These are phyloP conservation scores for Chrysopogon serrulatus DNA, from an alignment of 176 grass and related monocot species.

Conservation along the genomic window DNA sequence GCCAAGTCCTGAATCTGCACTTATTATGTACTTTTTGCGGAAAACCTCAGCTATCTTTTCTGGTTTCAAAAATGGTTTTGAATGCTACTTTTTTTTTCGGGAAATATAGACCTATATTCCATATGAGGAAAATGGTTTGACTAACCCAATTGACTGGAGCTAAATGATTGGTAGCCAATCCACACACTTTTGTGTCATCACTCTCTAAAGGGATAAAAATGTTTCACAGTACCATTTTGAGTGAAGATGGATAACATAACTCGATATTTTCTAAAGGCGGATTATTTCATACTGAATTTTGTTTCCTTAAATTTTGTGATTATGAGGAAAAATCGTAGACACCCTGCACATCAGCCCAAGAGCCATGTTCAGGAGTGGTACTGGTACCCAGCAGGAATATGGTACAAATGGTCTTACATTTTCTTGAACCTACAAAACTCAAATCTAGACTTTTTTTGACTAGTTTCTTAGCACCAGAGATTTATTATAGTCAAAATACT, in stretches of 20 bases:
- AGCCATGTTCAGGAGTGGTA: background rate
- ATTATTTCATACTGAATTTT: background rate
- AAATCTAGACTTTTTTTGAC: background rate
- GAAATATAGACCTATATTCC: background rate
- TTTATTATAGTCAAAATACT: background rate
- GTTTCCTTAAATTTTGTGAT: background rate
- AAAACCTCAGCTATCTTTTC: background rate
- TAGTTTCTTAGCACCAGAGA: background rate
- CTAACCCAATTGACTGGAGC: background rate
- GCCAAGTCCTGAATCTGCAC: background rate
- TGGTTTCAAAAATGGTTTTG: background rate
- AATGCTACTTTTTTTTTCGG: background rate
- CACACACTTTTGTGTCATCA: background rate
- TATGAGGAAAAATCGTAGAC: background rate
- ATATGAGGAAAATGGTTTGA: background rate
- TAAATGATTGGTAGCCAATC: background rate
- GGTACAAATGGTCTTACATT: background rate
- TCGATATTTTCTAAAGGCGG: background rate
- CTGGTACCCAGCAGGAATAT: background rate
- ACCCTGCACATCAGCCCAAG: background rate
- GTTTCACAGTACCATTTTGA: slow-evolving; percentile 12
- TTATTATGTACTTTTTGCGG: background rate
- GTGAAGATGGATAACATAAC: background rate
- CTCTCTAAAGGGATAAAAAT: background rate
- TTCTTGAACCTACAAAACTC: background rate